Conservation (phyloP, 495 filamentous ascomycete genomes). For the Staphylotrichum tortipilum region DNA sequence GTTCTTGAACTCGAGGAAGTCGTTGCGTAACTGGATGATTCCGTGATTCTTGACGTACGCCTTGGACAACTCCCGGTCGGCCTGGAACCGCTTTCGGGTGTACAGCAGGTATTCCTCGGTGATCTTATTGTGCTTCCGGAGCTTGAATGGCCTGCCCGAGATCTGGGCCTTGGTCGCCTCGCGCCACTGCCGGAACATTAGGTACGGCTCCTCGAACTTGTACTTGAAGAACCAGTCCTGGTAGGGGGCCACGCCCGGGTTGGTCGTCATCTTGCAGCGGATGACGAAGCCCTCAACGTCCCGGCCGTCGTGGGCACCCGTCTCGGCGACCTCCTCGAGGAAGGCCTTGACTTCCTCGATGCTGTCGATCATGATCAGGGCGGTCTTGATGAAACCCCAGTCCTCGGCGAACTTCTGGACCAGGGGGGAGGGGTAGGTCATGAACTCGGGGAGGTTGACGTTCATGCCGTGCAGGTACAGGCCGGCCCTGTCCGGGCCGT, state of each 20-base stretch:
- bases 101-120: slow-evolving; percentile 85
- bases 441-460: slow-evolving; percentile 81
- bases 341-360: slow-evolving; percentile 65
- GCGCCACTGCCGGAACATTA: slow-evolving; percentile 98
- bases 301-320: slow-evolving; percentile 75
- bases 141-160: slow-evolving; percentile 59
- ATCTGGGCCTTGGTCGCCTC: slow-evolving; percentile 93
- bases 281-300: slow-evolving; percentile 97
- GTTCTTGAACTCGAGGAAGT: slow-evolving; percentile 71
- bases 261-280: slow-evolving; percentile 59
- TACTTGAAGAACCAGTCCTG: slow-evolving; percentile 99
- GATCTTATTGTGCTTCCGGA: slow-evolving; percentile 79
- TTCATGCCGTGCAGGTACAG: slow-evolving; percentile 96
- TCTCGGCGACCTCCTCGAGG: slow-evolving; percentile 73
- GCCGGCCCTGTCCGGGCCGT: slow-evolving; percentile 72
- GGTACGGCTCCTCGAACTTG: slow-evolving; percentile 97
- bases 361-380: slow-evolving; percentile 69
- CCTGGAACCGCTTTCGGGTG: slow-evolving; percentile 60
- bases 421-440: slow-evolving; percentile 66
- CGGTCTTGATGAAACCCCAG: slow-evolving; percentile 90
- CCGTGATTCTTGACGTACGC: slow-evolving; percentile 81
- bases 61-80: slow-evolving; percentile 53
- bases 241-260: slow-evolving; percentile 37
- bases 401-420: slow-evolving; percentile 83
- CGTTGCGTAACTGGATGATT: slow-evolving; percentile 85